Conservation (phyloP, 2,329 filamentous ascomycete species). For the Neobulgaria alba region DNA sequence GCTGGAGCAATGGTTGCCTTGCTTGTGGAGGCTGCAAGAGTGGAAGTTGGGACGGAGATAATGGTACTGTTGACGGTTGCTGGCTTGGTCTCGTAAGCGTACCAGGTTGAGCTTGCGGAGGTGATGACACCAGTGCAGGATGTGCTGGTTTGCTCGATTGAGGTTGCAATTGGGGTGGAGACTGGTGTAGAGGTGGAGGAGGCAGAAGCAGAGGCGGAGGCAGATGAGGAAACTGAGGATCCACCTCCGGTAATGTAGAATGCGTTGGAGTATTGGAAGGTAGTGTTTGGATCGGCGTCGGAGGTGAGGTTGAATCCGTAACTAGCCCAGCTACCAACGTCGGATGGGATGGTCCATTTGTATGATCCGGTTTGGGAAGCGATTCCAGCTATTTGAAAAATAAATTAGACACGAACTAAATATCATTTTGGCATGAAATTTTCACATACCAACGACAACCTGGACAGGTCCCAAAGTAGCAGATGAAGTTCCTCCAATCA, state of each 20-base stretch:
- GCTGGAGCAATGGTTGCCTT: not conserved
- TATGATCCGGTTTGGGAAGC: not conserved
- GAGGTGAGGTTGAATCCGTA: slow-evolving; percentile 7
- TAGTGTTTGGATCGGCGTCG: not conserved
- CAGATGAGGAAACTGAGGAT: not conserved
- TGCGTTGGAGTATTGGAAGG: slow-evolving; percentile 4
- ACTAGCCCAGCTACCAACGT: slow-evolving; percentile 1
- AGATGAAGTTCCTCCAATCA: slow-evolving; percentile 4
- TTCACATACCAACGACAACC: slow-evolving; percentile 2
- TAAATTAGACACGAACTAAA: not conserved
- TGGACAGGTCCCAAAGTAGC: not conserved
- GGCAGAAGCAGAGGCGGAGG: not conserved
- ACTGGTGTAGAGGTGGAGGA: not conserved
- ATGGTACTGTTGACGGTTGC: not conserved
- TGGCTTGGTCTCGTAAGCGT: not conserved
- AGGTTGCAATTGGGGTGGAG: not conserved
- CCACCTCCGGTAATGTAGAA: slow-evolving; percentile 3
- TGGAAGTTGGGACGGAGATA: too few relatives aligned
- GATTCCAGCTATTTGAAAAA: slow-evolving; percentile 1
- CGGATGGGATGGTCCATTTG: slow-evolving; percentile 3
- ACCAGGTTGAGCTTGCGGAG: not conserved
- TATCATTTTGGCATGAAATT: not conserved
- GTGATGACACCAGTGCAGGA: not conserved
- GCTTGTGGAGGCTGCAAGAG: not conserved
- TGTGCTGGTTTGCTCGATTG: not conserved